These are phyloP conservation scores for Neoscytalidium dimidiatum DNA, from an alignment of 2,329 filamentous ascomycete species.

Conservation along the genomic window DNA sequence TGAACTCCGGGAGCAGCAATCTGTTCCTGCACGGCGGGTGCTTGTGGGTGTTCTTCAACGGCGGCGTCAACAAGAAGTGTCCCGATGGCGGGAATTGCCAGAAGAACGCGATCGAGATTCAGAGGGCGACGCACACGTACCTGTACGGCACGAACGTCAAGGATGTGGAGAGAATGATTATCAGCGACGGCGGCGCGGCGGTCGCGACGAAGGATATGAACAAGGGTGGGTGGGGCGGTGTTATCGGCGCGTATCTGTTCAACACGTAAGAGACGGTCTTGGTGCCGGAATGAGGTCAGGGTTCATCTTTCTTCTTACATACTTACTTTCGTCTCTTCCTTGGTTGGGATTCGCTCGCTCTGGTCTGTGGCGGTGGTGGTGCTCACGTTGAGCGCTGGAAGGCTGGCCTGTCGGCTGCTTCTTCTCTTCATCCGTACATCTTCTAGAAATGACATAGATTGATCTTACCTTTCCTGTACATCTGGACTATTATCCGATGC, in stretches of 20 bases:
- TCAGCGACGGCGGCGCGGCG: not conserved
- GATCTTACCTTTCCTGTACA: no score
- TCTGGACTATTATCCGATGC: no score
- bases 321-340: not conserved
- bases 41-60: conserved; percentile 18
- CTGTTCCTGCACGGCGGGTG: conserved; percentile 14
- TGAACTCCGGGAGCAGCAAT: not conserved
- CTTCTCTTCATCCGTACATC: no score
- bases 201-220: not conserved
- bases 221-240: conserved; percentile 15
- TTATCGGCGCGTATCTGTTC: conserved; percentile 13
- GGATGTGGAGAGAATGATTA: not conserved
- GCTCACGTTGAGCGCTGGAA: no score
- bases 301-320: not conserved
- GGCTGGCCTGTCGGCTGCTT: no score
- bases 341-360: no score
- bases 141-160: conserved; percentile 16
- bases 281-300: not conserved
- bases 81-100: not conserved
- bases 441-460: no score
- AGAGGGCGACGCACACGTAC: not conserved
- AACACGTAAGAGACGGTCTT: not conserved
- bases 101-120: not conserved
- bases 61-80: not conserved
- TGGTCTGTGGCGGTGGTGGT: no score